Evolutionary conservation across 345 rosid species (phyloP).

Genomic region (Salix udensis): DNA sequence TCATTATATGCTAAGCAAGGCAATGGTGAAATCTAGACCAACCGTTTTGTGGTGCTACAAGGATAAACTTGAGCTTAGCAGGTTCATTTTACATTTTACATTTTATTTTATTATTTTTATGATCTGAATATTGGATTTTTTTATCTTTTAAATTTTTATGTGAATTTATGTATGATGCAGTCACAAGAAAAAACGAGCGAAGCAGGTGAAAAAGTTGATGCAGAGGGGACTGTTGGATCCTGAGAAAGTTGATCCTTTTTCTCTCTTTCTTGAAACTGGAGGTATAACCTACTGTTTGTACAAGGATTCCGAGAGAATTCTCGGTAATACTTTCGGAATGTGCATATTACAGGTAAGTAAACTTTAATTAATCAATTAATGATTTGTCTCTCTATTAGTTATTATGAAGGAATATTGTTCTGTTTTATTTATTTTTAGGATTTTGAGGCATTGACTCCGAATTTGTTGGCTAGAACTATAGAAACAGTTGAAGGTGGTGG

Average conservation of each 20-base stretch:
- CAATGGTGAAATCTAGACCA: constrained; percentile 65
- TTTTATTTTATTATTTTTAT: neutral
- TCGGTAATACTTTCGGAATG: constrained; percentile 96
- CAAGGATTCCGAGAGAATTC: constrained; percentile 80
- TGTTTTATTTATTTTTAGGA: constrained; percentile 46
- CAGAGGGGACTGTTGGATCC: constrained; percentile 90
- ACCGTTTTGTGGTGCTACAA: constrained; percentile 90
- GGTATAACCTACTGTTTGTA: constrained; percentile 84
- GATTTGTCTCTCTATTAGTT: neutral
- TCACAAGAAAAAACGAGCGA: constrained; percentile 80
- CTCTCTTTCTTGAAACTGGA: constrained; percentile 81
- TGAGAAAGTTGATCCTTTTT: constrained; percentile 86
- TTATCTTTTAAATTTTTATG: neutral
- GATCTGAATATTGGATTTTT: neutral
- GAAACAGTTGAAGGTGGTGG: constrained; percentile 99
- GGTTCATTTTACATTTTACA: constrained; percentile 43
- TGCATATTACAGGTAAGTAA: constrained; percentile 80
- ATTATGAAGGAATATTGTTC: constrained; percentile 7
- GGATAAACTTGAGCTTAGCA: constrained; percentile 95
- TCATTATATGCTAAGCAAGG: constrained; percentile 76
- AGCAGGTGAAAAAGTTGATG: constrained; percentile 78
- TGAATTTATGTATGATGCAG: constrained; percentile 38
- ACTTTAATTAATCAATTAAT: neutral
- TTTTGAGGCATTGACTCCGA: constrained; percentile 95
- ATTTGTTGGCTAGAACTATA: constrained; percentile 89